Percentiles rank a stretch among this genome's conserved stretches.
These are phyloP conservation scores for Populus ilicifolia DNA, from an alignment of 345 rosid species.

Conservation along the genomic window DNA sequence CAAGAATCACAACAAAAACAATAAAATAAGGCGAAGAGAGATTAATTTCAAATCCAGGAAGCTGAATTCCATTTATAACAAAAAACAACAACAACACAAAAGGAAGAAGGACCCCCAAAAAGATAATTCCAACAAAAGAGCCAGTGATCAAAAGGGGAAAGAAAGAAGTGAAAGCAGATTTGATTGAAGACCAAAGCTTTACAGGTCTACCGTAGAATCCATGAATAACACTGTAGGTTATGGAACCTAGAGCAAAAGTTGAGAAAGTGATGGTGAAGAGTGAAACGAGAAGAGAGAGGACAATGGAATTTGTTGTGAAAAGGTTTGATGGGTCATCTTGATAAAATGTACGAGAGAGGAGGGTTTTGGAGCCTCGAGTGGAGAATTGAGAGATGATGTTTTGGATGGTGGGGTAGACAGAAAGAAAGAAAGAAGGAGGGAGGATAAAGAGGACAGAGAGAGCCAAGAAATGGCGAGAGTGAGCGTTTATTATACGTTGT, in stretches of 20 bases:
- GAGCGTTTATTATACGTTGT: conserved; percentile 60
- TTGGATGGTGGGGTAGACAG: conserved; percentile 48
- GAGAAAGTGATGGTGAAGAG: conserved; percentile 33
- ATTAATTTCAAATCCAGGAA: conserved; percentile 21
- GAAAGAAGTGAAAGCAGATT: conserved; percentile 53
- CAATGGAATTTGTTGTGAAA: background rate
- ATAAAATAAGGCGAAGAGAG: conserved; percentile 35
- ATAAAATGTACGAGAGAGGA: conserved; percentile 19
- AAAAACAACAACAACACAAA: conserved; percentile 25
- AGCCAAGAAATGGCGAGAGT: conserved; percentile 85
- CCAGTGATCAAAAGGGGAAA: conserved; percentile 45
- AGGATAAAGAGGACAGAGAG: conserved; percentile 79
- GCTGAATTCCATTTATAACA: conserved; percentile 19
- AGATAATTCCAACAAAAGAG: conserved; percentile 21
- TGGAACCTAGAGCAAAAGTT: conserved; percentile 50
- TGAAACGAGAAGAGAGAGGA: conserved; percentile 26
- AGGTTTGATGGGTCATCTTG: background rate
- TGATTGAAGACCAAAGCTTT: conserved; percentile 51
- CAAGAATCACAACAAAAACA: conserved; percentile 9
- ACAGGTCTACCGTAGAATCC: conserved; percentile 88
- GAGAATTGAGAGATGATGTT: conserved; percentile 36
- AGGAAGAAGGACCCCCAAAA: conserved; percentile 22
- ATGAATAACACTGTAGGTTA: conserved; percentile 58
- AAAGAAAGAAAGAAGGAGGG: conserved; percentile 55
- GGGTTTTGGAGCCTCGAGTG: conserved; percentile 24